These are phyloP conservation scores for Penicillium arizonense DNA, from an alignment of 495 filamentous ascomycete genomes.

Conservation along the genomic window DNA sequence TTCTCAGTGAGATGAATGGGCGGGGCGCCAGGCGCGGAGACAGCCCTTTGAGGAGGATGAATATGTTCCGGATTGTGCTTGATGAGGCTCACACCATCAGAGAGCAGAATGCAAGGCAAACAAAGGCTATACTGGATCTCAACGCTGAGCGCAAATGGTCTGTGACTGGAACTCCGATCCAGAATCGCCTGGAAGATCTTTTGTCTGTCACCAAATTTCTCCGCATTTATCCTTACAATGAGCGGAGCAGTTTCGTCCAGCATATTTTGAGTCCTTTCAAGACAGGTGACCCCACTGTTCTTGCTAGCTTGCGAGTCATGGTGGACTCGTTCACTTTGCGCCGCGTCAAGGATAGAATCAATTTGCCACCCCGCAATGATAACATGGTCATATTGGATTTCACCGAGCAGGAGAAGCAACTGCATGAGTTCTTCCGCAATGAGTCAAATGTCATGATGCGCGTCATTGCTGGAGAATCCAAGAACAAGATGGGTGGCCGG, in stretches of 20 bases:
- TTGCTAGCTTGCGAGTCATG: slow-evolving; percentile 83
- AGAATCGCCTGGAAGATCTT: slow-evolving; percentile 90
- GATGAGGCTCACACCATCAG: slow-evolving; percentile 96
- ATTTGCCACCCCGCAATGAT: slow-evolving; percentile 74
- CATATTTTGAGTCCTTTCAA: slow-evolving; percentile 80
- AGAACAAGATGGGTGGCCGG: slow-evolving; percentile 70
- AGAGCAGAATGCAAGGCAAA: slow-evolving; percentile 74
- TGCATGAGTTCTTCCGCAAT: slow-evolving; percentile 61
- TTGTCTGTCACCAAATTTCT: slow-evolving; percentile 89
- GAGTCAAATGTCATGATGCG: slow-evolving; percentile 62
- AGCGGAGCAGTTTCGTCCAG: slow-evolving; percentile 67
- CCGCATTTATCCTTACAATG: slow-evolving; percentile 81
- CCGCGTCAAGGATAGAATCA: slow-evolving; percentile 87
- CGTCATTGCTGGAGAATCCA: slow-evolving; percentile 49
- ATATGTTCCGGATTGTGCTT: slow-evolving; percentile 93
- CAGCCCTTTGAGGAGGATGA: slow-evolving; percentile 69
- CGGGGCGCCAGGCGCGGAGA: slow-evolving; percentile 56
- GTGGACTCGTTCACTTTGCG: slow-evolving; percentile 90
- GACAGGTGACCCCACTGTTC: slow-evolving; percentile 71
- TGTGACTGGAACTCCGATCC: slow-evolving; percentile 88
- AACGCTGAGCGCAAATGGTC: slow-evolving; percentile 86
- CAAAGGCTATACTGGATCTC: slow-evolving; percentile 80
- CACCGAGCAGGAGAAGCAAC: slow-evolving; percentile 47
- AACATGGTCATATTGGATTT: slow-evolving; percentile 63
- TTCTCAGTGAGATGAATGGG: slow-evolving; percentile 72